Evolutionary conservation across 2,329 filamentous ascomycete genomes (phyloP), one percentile per base, ranked within the genome.

Genomic region (Claviceps fusiformis): DNA sequence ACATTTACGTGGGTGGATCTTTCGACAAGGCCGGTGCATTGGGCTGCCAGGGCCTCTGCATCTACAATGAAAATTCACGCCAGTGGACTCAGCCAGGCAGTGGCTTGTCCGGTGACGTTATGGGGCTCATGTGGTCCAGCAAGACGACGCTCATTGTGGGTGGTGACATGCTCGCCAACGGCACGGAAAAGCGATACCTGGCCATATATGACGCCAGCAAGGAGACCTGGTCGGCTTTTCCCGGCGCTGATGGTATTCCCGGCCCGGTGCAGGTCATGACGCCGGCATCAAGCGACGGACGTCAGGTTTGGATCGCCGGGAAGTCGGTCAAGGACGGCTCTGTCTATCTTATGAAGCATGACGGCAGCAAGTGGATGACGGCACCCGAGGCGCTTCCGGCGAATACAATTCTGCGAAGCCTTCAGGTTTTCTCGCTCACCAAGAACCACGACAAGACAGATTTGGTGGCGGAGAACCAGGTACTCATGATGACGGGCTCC

Each of bases 1-100:
- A 93, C 52, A 76, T 98, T 13, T 98, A 87, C 64, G 86, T 98
- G 37, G 92, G 86, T 43, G 93, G 93, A 37, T 82, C 80, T 10
- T 98, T 97, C 65, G 75, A 81, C n/a, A 81, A 80, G 37, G 93
- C 90, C 19, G 93, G 93, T 33, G 85, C 86, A 5, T 78, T 97
- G 35, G 83, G 81, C 46, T 98, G 93, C 66, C 83, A 86, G 3
- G 84, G 82, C 50, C 80, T 98, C 29, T 98, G 93, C 70, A 75
- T 86, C 57, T 95, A 87, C 71, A 83, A 86, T 65, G 81, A 83
- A 2, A 73, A 80, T 8, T 76, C 77, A 5, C 79, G 77, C 15
- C 85, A 91, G 63, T 98, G 92, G 92, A 86, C 78, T 63, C 81
- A 86, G 43, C 87, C 90, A 15, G 90, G 89, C 9, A 80, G 78